These are phyloP conservation scores for Fusarium sp. DNA, from an alignment of 2,329 filamentous ascomycete species.

Conservation along the genomic window DNA sequence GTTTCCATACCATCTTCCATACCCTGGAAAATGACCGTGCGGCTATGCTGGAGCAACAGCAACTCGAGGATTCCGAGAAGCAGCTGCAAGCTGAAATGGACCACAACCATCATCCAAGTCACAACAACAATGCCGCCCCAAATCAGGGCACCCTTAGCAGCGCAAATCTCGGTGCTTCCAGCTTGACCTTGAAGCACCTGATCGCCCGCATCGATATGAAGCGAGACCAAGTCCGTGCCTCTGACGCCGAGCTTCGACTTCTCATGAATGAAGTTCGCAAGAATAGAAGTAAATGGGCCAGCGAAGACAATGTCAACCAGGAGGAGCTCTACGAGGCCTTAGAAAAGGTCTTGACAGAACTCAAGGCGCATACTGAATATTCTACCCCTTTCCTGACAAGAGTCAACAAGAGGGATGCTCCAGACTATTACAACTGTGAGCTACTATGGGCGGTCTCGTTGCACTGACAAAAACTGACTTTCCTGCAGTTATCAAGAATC, in stretches of 20 bases:
- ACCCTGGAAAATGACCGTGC: slow-evolving; percentile 94
- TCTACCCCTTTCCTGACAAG: slow-evolving; percentile 94
- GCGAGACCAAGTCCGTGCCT: slow-evolving; percentile 87
- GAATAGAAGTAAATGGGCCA: slow-evolving; percentile 98
- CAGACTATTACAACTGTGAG: slow-evolving; percentile 92
- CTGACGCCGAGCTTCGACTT: slow-evolving; percentile 89
- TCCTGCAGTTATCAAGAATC: slow-evolving; percentile 83
- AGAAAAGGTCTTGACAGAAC: slow-evolving; percentile 95
- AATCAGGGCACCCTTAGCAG: slow-evolving; percentile 91
- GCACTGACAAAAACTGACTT: slow-evolving; percentile 36
- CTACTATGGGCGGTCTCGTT: slow-evolving; percentile 26
- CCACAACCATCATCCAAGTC: slow-evolving; percentile 63
- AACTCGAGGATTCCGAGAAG: slow-evolving; percentile 94
- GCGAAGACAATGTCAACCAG: slow-evolving; percentile 95
- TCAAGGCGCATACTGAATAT: slow-evolving; percentile 97
- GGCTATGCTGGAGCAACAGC: slow-evolving; percentile 97
- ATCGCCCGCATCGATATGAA: slow-evolving; percentile 96
- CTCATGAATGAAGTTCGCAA: slow-evolving; percentile 98
- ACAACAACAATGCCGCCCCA: slow-evolving; percentile 61
- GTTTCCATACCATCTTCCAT: slow-evolving; percentile 93
- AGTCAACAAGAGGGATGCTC: slow-evolving; percentile 96
- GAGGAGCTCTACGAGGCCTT: slow-evolving; percentile 97
- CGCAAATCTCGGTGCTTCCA: slow-evolving; percentile 94
- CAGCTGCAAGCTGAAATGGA: slow-evolving; percentile 97
- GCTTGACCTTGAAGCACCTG: slow-evolving; percentile 93